Conservation (phyloP, 139 green algal species). For the Ettlia oleoabundans region DNA sequence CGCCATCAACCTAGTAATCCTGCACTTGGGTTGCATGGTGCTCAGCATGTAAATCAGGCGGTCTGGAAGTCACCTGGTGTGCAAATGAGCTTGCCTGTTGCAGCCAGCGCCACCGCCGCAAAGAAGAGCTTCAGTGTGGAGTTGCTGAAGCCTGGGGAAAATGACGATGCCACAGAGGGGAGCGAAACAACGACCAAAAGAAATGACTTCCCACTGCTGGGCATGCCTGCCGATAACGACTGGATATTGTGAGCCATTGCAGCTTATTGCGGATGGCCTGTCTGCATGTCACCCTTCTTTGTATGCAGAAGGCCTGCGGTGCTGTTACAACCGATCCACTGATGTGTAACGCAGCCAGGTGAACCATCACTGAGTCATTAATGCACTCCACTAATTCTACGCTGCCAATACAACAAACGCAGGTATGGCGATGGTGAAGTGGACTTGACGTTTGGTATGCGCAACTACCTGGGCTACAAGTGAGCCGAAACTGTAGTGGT, state of each 20-base stretch:
- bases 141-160: constrained; percentile 4
- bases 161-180: too few relatives aligned
- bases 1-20: too few relatives aligned
- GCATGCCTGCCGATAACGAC: constrained; percentile 57
- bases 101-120: constrained; percentile 35
- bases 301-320: too few relatives aligned
- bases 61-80: too few relatives aligned
- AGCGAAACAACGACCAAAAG: neutral
- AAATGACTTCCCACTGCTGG: constrained; percentile 42
- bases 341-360: too few relatives aligned
- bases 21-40: too few relatives aligned
- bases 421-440: constrained; percentile 46
- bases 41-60: too few relatives aligned
- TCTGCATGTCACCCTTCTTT: too few relatives aligned
- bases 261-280: neutral
- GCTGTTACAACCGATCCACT: too few relatives aligned
- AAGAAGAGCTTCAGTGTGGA: constrained; percentile 58
- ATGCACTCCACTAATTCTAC: too few relatives aligned
- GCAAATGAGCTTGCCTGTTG: too few relatives aligned
- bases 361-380: too few relatives aligned
- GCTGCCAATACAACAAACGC: neutral
- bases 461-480: constrained; percentile 59
- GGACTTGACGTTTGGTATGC: constrained; percentile 54
- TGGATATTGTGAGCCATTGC: constrained; percentile 53
- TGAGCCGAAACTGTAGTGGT: neutral